Percentiles rank a stretch among this genome's conserved stretches.
These are phyloP conservation scores for Thozetella sp. DNA, from an alignment of 495 filamentous ascomycete genomes.

Conservation along the genomic window DNA sequence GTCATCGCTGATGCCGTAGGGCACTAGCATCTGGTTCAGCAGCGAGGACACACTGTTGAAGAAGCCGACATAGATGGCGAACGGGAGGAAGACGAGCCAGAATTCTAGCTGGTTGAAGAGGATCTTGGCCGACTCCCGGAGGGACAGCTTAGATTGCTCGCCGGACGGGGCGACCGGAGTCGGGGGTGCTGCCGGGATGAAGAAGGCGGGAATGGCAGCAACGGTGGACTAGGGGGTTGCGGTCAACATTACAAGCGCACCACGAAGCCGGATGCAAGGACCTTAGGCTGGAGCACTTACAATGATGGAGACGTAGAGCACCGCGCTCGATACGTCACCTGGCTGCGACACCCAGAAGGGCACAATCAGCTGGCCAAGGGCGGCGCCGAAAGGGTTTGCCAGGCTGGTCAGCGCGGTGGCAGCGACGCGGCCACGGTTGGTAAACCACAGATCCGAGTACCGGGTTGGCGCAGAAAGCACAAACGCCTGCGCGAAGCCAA, in stretches of 20 bases:
- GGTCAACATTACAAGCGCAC: too few relatives aligned
- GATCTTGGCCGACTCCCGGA: constrained; percentile 53
- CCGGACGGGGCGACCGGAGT: constrained; percentile 61
- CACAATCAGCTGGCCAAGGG: constrained; percentile 82
- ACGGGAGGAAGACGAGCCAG: constrained; percentile 76
- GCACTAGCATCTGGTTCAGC: constrained; percentile 85
- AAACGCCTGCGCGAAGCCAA: constrained; percentile 89
- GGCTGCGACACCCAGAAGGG: constrained; percentile 69
- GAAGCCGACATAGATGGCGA: constrained; percentile 82
- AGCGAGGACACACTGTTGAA: constrained; percentile 92
- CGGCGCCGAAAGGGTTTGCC: constrained; percentile 87
- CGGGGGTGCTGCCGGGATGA: constrained; percentile 79
- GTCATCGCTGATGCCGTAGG: constrained; percentile 77
- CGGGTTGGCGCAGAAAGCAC: constrained; percentile 86
- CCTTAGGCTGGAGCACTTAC: constrained; percentile 51
- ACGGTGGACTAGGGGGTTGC: constrained; percentile 59
- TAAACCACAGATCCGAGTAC: constrained; percentile 96
- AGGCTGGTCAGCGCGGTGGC: constrained; percentile 86
- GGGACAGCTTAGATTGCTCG: constrained; percentile 44
- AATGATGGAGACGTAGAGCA: constrained; percentile 85
- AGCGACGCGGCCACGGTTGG: constrained; percentile 76
- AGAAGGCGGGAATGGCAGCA: constrained; percentile 76
- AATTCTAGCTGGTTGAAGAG: constrained; percentile 61
- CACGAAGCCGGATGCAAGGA: too few relatives aligned
- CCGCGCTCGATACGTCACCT: constrained; percentile 75